Conservation (phyloP, 2,329 filamentous ascomycete genomes). For the Lachnellula arida region DNA sequence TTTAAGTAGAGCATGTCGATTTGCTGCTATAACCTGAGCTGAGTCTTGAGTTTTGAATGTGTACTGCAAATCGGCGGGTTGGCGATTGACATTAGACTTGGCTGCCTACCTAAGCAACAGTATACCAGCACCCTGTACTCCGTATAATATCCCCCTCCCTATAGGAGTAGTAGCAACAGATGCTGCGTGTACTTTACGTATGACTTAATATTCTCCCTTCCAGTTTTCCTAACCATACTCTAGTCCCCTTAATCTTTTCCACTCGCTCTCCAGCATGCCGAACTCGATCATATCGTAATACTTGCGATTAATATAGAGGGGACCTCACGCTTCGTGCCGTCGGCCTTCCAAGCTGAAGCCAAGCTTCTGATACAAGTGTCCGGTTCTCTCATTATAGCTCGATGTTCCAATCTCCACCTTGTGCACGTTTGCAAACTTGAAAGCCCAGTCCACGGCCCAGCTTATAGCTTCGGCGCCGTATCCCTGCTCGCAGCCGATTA, state of each 20-base stretch:
- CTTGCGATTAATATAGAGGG: conserved; percentile 40
- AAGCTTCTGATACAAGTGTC: conserved; percentile 40
- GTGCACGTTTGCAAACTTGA: conserved; percentile 41
- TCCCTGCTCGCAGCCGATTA: conserved; percentile 25
- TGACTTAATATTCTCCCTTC: background rate
- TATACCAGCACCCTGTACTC: too few relatives aligned
- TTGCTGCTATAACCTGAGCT: too few relatives aligned
- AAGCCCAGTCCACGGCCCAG: conserved; percentile 45
- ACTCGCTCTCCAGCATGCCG: background rate
- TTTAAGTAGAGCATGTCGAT: too few relatives aligned
- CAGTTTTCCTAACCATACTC: background rate
- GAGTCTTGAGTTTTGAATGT: too few relatives aligned
- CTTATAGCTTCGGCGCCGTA: conserved; percentile 44
- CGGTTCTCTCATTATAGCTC: conserved; percentile 40
- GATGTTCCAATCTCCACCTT: conserved; percentile 38
- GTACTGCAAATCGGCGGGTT: too few relatives aligned
- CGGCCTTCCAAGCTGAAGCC: conserved; percentile 43
- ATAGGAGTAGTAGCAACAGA: background rate
- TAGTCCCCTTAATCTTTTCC: background rate
- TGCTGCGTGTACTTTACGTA: background rate
- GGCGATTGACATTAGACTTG: too few relatives aligned
- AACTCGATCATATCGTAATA: conserved; percentile 22
- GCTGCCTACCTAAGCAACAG: too few relatives aligned
- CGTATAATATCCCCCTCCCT: too few relatives aligned
- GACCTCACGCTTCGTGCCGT: conserved; percentile 36